Evolutionary conservation across 2,329 filamentous ascomycete species (phyloP), one percentile per base, ranked within the genome.

Genomic region (Boeremia exigua): DNA sequence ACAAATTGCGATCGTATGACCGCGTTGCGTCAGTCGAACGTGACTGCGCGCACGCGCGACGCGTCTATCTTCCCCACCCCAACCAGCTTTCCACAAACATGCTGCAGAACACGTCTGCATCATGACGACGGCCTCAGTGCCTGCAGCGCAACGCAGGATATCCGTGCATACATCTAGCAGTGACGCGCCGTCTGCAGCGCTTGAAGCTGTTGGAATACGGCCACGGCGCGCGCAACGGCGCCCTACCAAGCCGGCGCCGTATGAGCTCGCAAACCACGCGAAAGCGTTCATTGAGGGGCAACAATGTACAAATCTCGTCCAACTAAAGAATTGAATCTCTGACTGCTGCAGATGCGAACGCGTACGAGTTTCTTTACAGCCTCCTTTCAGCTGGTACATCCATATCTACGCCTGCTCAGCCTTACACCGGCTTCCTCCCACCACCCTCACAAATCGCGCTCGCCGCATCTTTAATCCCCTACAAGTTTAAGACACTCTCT

Each of bases 391-490:
- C 72, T 1, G 67, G 67, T 7, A 66, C 66, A 15, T 70, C 69
- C 25, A 71, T 72, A 42, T 75, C 74, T 2, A 68, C 65, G 1
- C 66, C 72, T 2, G 69, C 72, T 1, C 66, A 70, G 48, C 65
- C 65, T 3, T 69, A 74, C 29, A 79, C 85, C 0, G 84, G 84
- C 10, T 84, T 84, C 54, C 77, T 92, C 15, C 90, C 94, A 1
- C 85, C 89, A 2, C 82, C 89, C 0, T 84, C 86, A 53, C 88
- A 94, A 61, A 80, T 98, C 23, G 88, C 90, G 7, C 80, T 97
- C 8, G 83, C 92, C n/a, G 86, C 83, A 38, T 95, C 91, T 1
- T 80, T 97, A n/a, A 76, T 88, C n/a, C 84, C 95, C 12, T 92
- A 90, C 61, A 97, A 93, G 1, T 95, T 88, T 3, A 86, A 90